A percentile compares a stretch with the other conserved stretches of the same genome.
Evolutionary conservation across 257 asterid species (phyloP).

Genomic region (Penstemon davidsonii): DNA sequence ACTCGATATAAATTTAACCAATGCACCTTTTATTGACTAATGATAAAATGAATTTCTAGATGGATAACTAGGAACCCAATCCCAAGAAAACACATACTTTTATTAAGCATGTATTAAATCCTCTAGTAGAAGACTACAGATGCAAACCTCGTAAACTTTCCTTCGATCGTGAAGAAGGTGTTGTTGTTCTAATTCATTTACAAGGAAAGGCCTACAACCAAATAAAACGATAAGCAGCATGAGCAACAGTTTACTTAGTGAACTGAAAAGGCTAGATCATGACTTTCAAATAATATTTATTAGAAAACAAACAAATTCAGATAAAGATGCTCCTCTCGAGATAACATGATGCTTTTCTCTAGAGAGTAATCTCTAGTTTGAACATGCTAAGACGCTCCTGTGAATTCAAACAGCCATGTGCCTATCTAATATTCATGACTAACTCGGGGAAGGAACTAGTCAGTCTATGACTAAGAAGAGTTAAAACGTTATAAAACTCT

Average conservation of each 20-base stretch:
- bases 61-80: constrained; percentile 13
- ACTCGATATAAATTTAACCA: not conserved
- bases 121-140: constrained; percentile 24
- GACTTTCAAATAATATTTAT: constrained; percentile 9
- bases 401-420: constrained; percentile 18
- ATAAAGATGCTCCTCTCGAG: constrained; percentile 11
- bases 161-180: constrained; percentile 95
- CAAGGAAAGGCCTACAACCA: constrained; percentile 77
- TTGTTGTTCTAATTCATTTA: constrained; percentile 85
- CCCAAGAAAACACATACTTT: not conserved
- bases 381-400: constrained; percentile 16
- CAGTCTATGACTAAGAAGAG: not conserved
- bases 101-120: not conserved
- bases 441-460: not conserved
- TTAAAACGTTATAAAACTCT: not conserved
- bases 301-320: constrained; percentile 17
- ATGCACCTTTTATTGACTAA: constrained; percentile 10
- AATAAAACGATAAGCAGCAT: constrained; percentile 23
- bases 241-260: constrained; percentile 13
- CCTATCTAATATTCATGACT: not conserved
- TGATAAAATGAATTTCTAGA: not conserved
- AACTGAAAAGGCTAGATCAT: constrained; percentile 8
- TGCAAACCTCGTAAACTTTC: constrained; percentile 81
- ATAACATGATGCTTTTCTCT: constrained; percentile 16
- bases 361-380: constrained; percentile 5